Conservation (phyloP, 163 green algal genomes). For the Coccomyxa subellipsoidea region DNA sequence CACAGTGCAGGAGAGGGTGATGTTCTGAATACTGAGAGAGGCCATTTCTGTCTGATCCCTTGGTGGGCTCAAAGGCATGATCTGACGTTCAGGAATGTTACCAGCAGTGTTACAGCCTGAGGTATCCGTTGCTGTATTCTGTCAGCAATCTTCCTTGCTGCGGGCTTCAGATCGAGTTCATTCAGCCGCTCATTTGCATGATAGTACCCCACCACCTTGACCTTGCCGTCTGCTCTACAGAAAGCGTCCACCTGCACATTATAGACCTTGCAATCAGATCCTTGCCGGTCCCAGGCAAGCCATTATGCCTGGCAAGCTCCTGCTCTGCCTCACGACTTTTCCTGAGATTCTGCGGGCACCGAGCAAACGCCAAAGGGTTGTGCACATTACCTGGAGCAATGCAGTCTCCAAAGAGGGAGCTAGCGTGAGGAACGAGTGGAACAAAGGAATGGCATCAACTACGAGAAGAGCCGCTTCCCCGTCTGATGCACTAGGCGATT, state of each 20-base stretch:
- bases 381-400: slow-evolving; percentile 45
- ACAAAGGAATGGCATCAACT: slow-evolving; percentile 58
- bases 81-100: neutral
- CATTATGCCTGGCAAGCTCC: no score
- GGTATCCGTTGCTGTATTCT: slow-evolving; percentile 19
- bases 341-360: no score
- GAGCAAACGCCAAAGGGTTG: no score
- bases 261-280: no score
- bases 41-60: neutral
- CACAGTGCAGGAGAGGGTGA: no score
- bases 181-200: slow-evolving; percentile 54
- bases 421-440: slow-evolving; percentile 55
- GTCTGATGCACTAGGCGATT: neutral
- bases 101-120: slow-evolving; percentile 26
- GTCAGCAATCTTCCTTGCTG: slow-evolving; percentile 28
- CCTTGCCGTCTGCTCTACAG: slow-evolving; percentile 17
- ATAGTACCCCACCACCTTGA: slow-evolving; percentile 66
- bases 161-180: slow-evolving; percentile 32
- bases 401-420: slow-evolving; percentile 59
- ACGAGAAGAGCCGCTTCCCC: slow-evolving; percentile 8
- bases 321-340: no score
- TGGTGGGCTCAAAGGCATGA: neutral
- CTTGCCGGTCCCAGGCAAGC: no score
- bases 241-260: slow-evolving; percentile 42
- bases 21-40: neutral